These are phyloP conservation scores for Hypoxylon perforatum DNA, from an alignment of 495 filamentous ascomycete genomes.

Conservation along the genomic window DNA sequence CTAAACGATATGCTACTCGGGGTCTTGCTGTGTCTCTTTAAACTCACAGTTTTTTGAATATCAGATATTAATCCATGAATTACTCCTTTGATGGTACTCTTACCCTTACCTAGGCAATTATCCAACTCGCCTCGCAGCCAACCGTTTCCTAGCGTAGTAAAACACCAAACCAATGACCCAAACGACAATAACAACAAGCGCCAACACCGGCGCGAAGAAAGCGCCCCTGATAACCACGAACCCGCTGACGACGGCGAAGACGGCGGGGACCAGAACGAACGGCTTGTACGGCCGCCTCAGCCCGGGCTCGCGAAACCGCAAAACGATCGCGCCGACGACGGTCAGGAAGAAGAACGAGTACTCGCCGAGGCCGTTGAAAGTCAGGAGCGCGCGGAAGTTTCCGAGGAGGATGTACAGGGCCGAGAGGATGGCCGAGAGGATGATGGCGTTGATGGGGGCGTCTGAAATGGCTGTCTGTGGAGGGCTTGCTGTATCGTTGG, in stretches of 20 bases:
- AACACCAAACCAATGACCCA: conserved; percentile 58
- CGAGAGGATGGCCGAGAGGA: conserved; percentile 59
- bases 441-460: conserved; percentile 63
- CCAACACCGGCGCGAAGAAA: conserved; percentile 62
- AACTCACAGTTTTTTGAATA: too few species aligned
- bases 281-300: conserved; percentile 62
- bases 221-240: conserved; percentile 66
- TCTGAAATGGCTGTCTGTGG: conserved; percentile 44
- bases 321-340: conserved; percentile 61
- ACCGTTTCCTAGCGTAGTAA: conserved; percentile 48
- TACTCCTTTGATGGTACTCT: too few species aligned
- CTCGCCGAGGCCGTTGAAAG: conserved; percentile 67
- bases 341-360: conserved; percentile 70
- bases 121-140: conserved; percentile 16
- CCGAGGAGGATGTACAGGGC: conserved; percentile 66
- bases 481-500: conserved; percentile 1
- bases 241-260: conserved; percentile 63
- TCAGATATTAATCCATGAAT: too few species aligned
- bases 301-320: conserved; percentile 61
- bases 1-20: too few species aligned
- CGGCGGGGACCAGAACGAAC: conserved; percentile 54
- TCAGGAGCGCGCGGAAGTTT: conserved; percentile 66
- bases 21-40: too few species aligned
- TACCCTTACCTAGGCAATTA: too few species aligned
- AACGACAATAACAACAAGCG: conserved; percentile 55